Percentiles rank a stretch among this genome's conserved stretches.
Conservation (phyloP, 2,329 filamentous ascomycete genomes). For the Fusarium humuli region DNA sequence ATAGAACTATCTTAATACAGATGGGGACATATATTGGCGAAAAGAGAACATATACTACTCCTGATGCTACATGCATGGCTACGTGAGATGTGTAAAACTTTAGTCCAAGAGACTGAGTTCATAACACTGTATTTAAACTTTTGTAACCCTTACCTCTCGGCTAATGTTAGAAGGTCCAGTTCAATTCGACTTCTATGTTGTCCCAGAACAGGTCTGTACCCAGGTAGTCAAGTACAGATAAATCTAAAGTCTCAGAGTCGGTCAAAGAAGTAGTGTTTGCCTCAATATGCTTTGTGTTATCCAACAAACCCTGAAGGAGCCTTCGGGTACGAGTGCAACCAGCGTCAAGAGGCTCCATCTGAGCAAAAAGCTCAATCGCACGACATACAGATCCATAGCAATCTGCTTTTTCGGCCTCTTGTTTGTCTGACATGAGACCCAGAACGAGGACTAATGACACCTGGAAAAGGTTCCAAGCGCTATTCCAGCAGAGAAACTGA, state of each 20-base stretch:
- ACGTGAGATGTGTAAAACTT: too few species aligned
- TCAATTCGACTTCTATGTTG: not conserved
- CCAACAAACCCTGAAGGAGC: not conserved
- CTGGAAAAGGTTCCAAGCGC: constrained; percentile 18
- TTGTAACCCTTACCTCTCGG: too few species aligned
- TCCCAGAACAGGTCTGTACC: constrained; percentile 3
- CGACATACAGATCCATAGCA: not conserved
- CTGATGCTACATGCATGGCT: too few species aligned
- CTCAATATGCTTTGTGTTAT: not conserved
- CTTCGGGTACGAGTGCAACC: constrained; percentile 9
- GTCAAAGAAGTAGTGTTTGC: not conserved
- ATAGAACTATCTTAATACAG: too few species aligned
- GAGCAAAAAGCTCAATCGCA: not conserved
- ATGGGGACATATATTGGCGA: too few species aligned
- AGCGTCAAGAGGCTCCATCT: not conserved
- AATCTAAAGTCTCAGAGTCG: not conserved
- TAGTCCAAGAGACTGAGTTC: too few species aligned
- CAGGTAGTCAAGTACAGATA: not conserved
- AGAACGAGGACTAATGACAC: not conserved
- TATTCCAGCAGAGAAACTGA: constrained; percentile 10
- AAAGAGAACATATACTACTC: too few species aligned
- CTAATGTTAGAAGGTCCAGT: too few species aligned
- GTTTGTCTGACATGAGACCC: not conserved
- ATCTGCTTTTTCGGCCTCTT: not conserved
- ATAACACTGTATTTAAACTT: too few species aligned